Conservation (phyloP, 1,139 yeast genomes). For the Schwanniomyces etchellsii region DNA sequence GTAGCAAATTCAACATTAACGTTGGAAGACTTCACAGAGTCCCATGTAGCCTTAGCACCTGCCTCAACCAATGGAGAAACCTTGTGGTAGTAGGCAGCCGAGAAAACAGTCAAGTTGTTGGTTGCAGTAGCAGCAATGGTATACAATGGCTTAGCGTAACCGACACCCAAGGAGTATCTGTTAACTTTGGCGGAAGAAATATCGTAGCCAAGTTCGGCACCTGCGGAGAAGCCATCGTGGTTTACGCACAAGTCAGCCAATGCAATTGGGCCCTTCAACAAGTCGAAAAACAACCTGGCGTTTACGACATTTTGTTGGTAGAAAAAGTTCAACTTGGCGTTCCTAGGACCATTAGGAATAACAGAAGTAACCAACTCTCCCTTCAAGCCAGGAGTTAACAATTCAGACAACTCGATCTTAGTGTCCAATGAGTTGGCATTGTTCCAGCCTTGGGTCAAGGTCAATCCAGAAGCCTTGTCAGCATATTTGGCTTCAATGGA, state of each 20-base stretch:
- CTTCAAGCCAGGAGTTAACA: slow-evolving; percentile 92
- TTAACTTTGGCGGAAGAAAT: slow-evolving; percentile 88
- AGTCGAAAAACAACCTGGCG: slow-evolving; percentile 92
- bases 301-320: slow-evolving; percentile 91
- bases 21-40: slow-evolving; percentile 66
- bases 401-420: slow-evolving; percentile 88
- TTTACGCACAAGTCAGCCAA: slow-evolving; percentile 93
- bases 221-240: slow-evolving; percentile 95
- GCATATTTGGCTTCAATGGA: slow-evolving; percentile 88
- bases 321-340: slow-evolving; percentile 86
- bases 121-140: slow-evolving; percentile 85
- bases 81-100: slow-evolving; percentile 97
- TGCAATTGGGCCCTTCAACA: slow-evolving; percentile 92
- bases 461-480: slow-evolving; percentile 90
- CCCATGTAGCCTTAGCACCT: slow-evolving; percentile 97
- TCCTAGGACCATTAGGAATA: slow-evolving; percentile 83
- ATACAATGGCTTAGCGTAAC: slow-evolving; percentile 86
- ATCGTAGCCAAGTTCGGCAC: slow-evolving; percentile 97
- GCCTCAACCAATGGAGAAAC: slow-evolving; percentile 89
- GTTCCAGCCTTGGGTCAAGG: slow-evolving; percentile 97
- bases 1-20: slow-evolving; percentile 90
- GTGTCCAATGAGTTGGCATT: slow-evolving; percentile 89
- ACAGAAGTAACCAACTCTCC: slow-evolving; percentile 87
- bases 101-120: slow-evolving; percentile 82
- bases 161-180: slow-evolving; percentile 91